Conservation (phyloP, 1,139 yeast genomes). For the Geotrichum histeridarum region DNA sequence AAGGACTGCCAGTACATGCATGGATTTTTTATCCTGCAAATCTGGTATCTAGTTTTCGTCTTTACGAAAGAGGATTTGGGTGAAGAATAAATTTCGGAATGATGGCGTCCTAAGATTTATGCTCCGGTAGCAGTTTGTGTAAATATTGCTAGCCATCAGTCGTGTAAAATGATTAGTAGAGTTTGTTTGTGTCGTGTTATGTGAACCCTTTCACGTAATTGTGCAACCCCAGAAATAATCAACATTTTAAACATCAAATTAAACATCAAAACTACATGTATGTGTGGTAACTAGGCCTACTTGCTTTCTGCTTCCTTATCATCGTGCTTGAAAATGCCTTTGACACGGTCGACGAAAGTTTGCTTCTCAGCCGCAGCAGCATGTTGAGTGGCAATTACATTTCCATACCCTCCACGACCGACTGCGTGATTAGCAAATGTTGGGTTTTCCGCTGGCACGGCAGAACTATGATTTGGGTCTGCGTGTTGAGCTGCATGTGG, state of each 20-base stretch:
- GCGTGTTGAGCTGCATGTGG: background rate
- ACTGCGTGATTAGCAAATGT: conserved; percentile 32
- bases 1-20: no score
- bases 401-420: conserved; percentile 42
- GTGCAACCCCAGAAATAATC: no score
- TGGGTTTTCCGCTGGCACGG: conserved; percentile 18
- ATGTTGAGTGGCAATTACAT: conserved; percentile 31
- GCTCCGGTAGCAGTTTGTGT: no score
- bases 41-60: background rate
- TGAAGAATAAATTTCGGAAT: no score
- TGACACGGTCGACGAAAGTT: conserved; percentile 22
- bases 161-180: no score
- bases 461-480: background rate
- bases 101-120: no score
- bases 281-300: no score
- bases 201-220: no score
- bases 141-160: no score
- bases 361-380: conserved; percentile 21
- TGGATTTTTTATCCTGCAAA: background rate
- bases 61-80: background rate
- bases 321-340: conserved; percentile 11
- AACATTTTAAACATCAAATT: no score
- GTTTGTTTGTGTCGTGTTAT: no score
- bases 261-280: no score
- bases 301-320: background rate